Conservation (phyloP, 164 flowering plant species). For the Vitis vinifera region DNA sequence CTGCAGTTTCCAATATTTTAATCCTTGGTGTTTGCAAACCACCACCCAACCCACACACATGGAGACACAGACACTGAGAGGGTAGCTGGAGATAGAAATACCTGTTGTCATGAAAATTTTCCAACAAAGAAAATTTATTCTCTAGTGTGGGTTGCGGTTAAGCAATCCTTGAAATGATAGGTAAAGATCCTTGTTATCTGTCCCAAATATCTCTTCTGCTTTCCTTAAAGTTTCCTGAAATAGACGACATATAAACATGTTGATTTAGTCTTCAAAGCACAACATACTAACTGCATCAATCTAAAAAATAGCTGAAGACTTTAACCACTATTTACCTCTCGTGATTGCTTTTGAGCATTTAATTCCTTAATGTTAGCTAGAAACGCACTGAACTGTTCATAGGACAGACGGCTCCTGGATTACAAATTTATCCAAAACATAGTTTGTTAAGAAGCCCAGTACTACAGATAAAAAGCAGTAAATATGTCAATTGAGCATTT, state of each 20-base stretch:
- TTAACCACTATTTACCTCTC: constrained; percentile 59
- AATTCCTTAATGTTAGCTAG: constrained; percentile 89
- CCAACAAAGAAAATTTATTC: neutral
- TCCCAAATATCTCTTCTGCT: constrained; percentile 92
- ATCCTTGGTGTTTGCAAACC: too few species aligned
- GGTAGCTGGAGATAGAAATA: neutral
- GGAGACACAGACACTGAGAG: neutral
- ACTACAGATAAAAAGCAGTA: neutral
- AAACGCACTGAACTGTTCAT: constrained; percentile 94
- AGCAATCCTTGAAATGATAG: constrained; percentile 86
- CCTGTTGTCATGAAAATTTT: constrained; percentile 5
- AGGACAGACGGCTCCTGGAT: constrained; percentile 84
- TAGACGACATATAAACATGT: neutral
- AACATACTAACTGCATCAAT: neutral
- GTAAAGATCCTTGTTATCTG: constrained; percentile 85
- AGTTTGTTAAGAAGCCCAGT: neutral
- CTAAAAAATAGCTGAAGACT: neutral
- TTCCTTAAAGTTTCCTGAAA: constrained; percentile 85
- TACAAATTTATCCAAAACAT: constrained; percentile 9
- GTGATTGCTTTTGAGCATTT: constrained; percentile 88
- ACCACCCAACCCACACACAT: too few species aligned
- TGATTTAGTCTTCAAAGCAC: neutral
- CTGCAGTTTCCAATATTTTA: too few species aligned
- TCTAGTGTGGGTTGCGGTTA: constrained; percentile 56
- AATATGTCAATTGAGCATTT: neutral